A percentile compares a stretch with the other conserved stretches of the same genome.
phyloP scores from a whole-genome alignment of 2,329 filamentous ascomycete genomes.

The Xylaria sp. region DNA sequence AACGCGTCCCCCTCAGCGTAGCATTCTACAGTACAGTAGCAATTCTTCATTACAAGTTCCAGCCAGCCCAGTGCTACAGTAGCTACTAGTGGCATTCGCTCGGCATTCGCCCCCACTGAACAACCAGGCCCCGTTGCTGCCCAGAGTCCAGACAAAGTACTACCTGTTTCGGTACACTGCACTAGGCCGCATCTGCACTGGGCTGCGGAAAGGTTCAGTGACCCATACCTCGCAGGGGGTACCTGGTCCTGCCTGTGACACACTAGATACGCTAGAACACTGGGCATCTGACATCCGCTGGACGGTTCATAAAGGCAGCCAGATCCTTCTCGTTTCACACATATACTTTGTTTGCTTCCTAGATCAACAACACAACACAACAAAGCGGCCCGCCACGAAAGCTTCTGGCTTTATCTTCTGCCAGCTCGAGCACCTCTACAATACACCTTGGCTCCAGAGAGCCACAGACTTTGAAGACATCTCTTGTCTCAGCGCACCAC shows the following conservation, averaged over 20 bases:
- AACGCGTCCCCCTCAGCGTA: constrained; percentile 3
- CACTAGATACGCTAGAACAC: constrained; percentile 12
- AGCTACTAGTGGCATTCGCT: not conserved
- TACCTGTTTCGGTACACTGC: constrained; percentile 18
- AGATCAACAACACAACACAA: constrained; percentile 18
- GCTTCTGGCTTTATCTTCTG: not conserved
- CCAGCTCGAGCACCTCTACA: not conserved
- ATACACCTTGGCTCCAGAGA: not conserved
- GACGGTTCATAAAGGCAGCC: constrained; percentile 33
- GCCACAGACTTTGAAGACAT: not conserved
- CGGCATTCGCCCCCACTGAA: constrained; percentile 22
- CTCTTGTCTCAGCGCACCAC: constrained; percentile 8
- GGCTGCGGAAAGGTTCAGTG: constrained; percentile 8
- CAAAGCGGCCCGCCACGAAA: constrained; percentile 6
- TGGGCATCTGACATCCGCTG: constrained; percentile 25
- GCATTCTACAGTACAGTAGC: constrained; percentile 3
- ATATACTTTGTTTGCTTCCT: constrained; percentile 12
- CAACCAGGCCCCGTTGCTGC: constrained; percentile 17
- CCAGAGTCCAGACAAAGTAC: constrained; percentile 26
- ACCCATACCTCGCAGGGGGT: constrained; percentile 25
- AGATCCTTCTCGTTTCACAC: constrained; percentile 19
- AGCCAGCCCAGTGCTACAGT: constrained; percentile 2
- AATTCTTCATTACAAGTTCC: constrained; percentile 14
- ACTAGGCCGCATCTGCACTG: constrained; percentile 18
- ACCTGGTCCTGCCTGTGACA: constrained; percentile 16